These are phyloP conservation scores for Periconia macrospinosa DNA, from an alignment of 2,329 filamentous ascomycete genomes.

Conservation along the genomic window DNA sequence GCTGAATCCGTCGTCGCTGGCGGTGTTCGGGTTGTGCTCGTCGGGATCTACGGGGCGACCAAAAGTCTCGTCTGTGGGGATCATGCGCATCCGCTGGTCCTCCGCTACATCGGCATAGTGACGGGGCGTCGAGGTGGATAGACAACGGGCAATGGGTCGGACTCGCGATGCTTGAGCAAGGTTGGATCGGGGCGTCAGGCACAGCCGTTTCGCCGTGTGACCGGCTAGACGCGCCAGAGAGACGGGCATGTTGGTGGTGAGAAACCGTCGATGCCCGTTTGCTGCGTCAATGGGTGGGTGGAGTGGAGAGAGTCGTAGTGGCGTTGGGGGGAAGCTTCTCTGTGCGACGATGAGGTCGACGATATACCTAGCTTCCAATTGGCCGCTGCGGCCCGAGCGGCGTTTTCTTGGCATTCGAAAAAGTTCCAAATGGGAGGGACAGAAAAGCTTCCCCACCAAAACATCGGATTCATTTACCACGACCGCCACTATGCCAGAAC, in stretches of 20 bases:
- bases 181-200: slow-evolving; percentile 56
- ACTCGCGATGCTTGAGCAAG: slow-evolving; percentile 40
- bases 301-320: slow-evolving; percentile 34
- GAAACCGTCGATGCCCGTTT: slow-evolving; percentile 31
- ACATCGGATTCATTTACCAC: slow-evolving; percentile 8
- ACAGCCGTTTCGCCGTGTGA: slow-evolving; percentile 70
- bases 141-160: slow-evolving; percentile 58
- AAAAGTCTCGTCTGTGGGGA: slow-evolving; percentile 69
- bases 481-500: slow-evolving; percentile 46
- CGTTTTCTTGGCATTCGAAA: slow-evolving; percentile 30
- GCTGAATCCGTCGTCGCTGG: slow-evolving; percentile 44
- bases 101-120: slow-evolving; percentile 61
- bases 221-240: slow-evolving; percentile 73
- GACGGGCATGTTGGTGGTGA: slow-evolving; percentile 63
- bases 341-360: slow-evolving; percentile 29
- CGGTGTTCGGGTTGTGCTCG: slow-evolving; percentile 41
- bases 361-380: slow-evolving; percentile 29
- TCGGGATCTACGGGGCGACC: slow-evolving; percentile 49
- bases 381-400: slow-evolving; percentile 18
- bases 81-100: slow-evolving; percentile 59
- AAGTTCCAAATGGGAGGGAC: slow-evolving; percentile 20
- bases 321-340: slow-evolving; percentile 34
- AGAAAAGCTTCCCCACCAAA: slow-evolving; percentile 20
- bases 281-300: slow-evolving; percentile 39
- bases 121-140: slow-evolving; percentile 67